These are phyloP conservation scores for Naganishia vaughanmartiniae DNA, from an alignment of 768 basidiomycete species.

Conservation along the genomic window DNA sequence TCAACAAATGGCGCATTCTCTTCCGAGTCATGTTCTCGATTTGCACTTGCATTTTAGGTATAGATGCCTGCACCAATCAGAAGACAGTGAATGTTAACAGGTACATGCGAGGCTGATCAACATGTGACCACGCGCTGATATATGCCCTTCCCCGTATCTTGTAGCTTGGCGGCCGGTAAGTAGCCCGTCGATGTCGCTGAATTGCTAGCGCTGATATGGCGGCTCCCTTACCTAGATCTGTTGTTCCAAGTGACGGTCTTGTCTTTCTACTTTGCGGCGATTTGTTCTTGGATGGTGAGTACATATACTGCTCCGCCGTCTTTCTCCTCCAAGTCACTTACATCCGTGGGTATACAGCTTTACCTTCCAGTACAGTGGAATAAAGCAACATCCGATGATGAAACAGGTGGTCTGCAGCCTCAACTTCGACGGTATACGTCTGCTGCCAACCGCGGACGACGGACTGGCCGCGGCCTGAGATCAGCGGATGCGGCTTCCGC, in stretches of 20 bases:
- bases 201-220: background rate
- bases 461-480: background rate
- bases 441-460: conserved; percentile 10
- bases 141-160: too few species aligned
- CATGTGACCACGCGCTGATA: too few species aligned
- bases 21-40: conserved; percentile 12
- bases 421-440: conserved; percentile 3
- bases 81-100: background rate
- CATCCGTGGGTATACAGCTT: background rate
- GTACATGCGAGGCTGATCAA: background rate
- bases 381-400: background rate
- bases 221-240: background rate
- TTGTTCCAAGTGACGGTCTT: conserved; percentile 19
- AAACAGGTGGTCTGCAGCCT: background rate
- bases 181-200: too few species aligned
- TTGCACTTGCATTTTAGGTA: conserved; percentile 2
- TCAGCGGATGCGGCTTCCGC: background rate
- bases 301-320: background rate
- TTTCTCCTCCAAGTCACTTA: background rate
- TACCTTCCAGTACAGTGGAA: conserved; percentile 26
- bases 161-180: conserved; percentile 12
- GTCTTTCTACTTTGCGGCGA: conserved; percentile 16
- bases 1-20: conserved; percentile 26
- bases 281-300: conserved; percentile 28
- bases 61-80: background rate